Conservation (phyloP, 2,329 filamentous ascomycete genomes). For the Emergomyces pasteurianus region DNA sequence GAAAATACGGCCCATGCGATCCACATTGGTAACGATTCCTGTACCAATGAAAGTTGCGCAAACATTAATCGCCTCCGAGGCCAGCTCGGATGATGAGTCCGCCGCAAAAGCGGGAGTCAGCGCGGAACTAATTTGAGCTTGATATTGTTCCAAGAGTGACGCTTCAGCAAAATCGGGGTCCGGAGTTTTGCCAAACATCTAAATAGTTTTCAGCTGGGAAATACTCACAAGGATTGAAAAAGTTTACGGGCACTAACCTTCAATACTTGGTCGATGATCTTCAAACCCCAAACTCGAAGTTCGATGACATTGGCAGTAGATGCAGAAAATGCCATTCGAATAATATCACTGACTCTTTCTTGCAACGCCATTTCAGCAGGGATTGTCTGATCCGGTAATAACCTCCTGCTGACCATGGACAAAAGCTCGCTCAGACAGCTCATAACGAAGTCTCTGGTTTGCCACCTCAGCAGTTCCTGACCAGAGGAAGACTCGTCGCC, state of each 20-base stretch:
- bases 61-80: constrained; percentile 90
- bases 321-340: constrained; percentile 93
- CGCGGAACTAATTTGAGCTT: constrained; percentile 94
- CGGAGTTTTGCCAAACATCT: constrained; percentile 86
- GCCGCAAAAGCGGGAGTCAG: constrained; percentile 90
- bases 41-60: constrained; percentile 97
- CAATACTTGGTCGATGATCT: constrained; percentile 84
- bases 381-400: constrained; percentile 65
- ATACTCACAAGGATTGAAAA: background rate
- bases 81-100: constrained; percentile 90
- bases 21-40: constrained; percentile 91
- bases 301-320: constrained; percentile 89
- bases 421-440: constrained; percentile 77
- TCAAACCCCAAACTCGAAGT: constrained; percentile 77
- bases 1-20: constrained; percentile 96
- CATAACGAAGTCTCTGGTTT: constrained; percentile 90
- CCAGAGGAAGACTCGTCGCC: constrained; percentile 42
- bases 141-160: constrained; percentile 92
- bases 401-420: constrained; percentile 63
- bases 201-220: constrained; percentile 1
- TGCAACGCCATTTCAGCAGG: constrained; percentile 68
- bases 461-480: constrained; percentile 87
- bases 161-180: constrained; percentile 98
- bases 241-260: constrained; percentile 39
- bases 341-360: constrained; percentile 75